phyloP scores from a whole-genome alignment of 805 yeast species.

The Cyberlindnera mycetangii region DNA sequence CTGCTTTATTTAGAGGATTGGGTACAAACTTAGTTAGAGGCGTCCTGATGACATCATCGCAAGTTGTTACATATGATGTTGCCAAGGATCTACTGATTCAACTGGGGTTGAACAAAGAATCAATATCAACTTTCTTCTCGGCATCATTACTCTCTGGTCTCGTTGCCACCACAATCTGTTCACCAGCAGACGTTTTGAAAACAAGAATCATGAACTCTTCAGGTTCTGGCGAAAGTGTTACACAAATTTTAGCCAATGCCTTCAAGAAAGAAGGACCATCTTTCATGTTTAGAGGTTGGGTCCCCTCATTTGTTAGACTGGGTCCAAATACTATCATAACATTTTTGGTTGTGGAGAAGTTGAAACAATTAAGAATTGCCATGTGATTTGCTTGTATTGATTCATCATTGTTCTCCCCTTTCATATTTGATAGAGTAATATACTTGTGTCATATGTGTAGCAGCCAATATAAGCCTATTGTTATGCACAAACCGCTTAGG shows the following conservation, averaged over 20 bases:
- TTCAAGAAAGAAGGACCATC: conserved; percentile 67
- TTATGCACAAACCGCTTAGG: no score
- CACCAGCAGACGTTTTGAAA: conserved; percentile 90
- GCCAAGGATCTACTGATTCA: conserved; percentile 61
- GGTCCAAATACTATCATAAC: conserved; percentile 81
- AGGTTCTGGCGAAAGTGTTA: conserved; percentile 42
- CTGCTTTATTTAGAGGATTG: conserved; percentile 66
- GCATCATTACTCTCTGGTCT: conserved; percentile 81
- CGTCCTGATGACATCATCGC: conserved; percentile 85
- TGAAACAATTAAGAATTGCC: conserved; percentile 52
- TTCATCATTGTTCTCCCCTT: no score
- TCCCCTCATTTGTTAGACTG: conserved; percentile 79
- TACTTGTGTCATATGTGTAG: no score
- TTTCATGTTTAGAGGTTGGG: conserved; percentile 89
- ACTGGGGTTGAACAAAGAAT: conserved; percentile 51
- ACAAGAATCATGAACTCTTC: conserved; percentile 78
- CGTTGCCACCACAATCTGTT: conserved; percentile 87
- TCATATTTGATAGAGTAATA: neutral
- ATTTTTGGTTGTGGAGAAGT: conserved; percentile 64
- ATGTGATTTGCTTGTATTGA: conserved; percentile 30
- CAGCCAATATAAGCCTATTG: no score
- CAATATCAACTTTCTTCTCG: conserved; percentile 69
- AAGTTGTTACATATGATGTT: conserved; percentile 82
- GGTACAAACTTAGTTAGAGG: conserved; percentile 80
- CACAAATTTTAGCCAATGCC: conserved; percentile 49